Percentiles rank a stretch among this genome's conserved stretches.
These are phyloP conservation scores for Pseudohalonectria lignicola DNA, from an alignment of 2,329 filamentous ascomycete genomes.

Conservation along the genomic window DNA sequence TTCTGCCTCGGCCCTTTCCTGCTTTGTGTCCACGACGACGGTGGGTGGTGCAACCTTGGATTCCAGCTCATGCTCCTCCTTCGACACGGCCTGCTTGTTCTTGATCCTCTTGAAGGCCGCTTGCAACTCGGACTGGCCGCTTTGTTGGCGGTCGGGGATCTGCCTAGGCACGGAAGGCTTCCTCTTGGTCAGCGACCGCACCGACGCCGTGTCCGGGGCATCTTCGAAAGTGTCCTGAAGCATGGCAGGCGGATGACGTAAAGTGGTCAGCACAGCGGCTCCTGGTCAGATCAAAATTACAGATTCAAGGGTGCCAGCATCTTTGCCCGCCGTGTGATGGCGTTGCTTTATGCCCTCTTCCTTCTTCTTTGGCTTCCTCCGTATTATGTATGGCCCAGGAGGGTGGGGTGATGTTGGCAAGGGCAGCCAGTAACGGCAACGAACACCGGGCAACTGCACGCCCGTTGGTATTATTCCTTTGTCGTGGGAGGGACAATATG, in stretches of 20 bases:
- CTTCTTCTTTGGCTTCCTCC: neutral
- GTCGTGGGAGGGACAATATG: too few species aligned
- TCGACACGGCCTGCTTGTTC: conserved; percentile 11
- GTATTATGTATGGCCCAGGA: neutral
- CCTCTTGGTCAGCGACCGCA: conserved; percentile 52
- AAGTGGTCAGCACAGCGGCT: too few species aligned
- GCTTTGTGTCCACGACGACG: too few species aligned
- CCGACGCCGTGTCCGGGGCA: conserved; percentile 55
- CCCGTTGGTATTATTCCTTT: too few species aligned
- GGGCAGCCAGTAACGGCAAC: too few species aligned
- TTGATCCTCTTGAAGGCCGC: conserved; percentile 10
- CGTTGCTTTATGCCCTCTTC: neutral
- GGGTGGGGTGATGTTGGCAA: too few species aligned
- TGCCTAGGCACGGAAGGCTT: conserved; percentile 24
- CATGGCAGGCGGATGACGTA: neutral
- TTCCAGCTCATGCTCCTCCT: conserved; percentile 6
- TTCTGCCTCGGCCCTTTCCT: too few species aligned
- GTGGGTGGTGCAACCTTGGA: too few species aligned
- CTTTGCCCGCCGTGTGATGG: neutral
- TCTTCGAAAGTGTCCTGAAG: conserved; percentile 72
- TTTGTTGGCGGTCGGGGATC: conserved; percentile 8
- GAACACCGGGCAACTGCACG: too few species aligned
- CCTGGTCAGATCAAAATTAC: too few species aligned
- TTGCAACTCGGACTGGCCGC: conserved; percentile 16
- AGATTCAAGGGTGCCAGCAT: too few species aligned